Evolutionary conservation across 164 flowering plant species (phyloP).

Genomic region (Magnolia kwangsiensis): DNA sequence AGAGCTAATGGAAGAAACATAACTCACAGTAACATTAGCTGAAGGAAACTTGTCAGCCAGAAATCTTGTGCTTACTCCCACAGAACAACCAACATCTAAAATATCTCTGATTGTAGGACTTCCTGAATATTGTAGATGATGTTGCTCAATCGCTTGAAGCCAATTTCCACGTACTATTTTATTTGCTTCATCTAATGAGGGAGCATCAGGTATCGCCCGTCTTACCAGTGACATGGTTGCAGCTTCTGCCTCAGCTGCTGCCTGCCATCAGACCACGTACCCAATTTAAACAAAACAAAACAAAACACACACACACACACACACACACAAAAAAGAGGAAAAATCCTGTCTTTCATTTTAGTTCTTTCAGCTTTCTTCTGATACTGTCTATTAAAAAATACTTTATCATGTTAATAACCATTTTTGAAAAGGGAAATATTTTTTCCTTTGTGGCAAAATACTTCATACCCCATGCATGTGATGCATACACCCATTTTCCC

Average conservation of each 20-base stretch:
- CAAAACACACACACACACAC: too few relatives aligned
- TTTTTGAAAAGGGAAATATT: too few relatives aligned
- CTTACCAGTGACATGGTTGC: constrained; percentile 62
- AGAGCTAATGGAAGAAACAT: background rate
- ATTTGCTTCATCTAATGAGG: constrained; percentile 57
- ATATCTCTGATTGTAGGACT: constrained; percentile 36
- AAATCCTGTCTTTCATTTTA: background rate
- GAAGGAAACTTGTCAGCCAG: constrained; percentile 60
- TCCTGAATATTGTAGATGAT: constrained; percentile 45
- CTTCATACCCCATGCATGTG: too few relatives aligned
- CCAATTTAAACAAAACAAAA: too few relatives aligned
- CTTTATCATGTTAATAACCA: too few relatives aligned
- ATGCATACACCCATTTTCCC: too few relatives aligned
- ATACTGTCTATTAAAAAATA: too few relatives aligned
- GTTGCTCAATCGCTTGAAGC: constrained; percentile 54
- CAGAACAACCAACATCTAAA: constrained; percentile 69
- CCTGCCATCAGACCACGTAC: constrained; percentile 33
- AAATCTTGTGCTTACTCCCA: constrained; percentile 60
- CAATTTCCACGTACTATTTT: constrained; percentile 58
- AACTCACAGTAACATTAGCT: constrained; percentile 53
- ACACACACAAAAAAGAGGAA: too few relatives aligned
- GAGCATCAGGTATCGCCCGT: constrained; percentile 60
- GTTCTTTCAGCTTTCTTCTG: too few relatives aligned
- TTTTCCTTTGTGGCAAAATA: too few relatives aligned
- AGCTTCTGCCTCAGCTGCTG: constrained; percentile 80